Conservation (phyloP, 768 basidiomycete genomes). For the Sporobolomyces pararoseus region DNA sequence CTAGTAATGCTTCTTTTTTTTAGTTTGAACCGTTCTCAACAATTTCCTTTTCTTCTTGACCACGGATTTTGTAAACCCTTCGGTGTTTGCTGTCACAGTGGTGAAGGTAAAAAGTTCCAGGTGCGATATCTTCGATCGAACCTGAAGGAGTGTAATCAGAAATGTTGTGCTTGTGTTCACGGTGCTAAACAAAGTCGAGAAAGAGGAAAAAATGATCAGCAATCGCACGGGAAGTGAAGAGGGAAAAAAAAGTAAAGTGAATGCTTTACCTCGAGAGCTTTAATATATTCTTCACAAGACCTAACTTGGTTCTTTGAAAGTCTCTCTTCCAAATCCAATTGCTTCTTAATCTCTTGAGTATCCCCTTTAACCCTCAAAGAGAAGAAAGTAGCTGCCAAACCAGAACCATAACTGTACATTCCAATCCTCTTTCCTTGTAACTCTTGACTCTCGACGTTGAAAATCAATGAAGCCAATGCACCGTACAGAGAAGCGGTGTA, state of each 20-base stretch:
- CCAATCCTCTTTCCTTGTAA: slow-evolving; percentile 78
- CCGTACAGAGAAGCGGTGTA: slow-evolving; percentile 96
- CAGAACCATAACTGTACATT: slow-evolving; percentile 94
- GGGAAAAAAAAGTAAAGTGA: too few species aligned
- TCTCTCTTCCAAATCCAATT: slow-evolving; percentile 73
- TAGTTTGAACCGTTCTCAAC: slow-evolving; percentile 2
- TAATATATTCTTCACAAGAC: slow-evolving; percentile 85
- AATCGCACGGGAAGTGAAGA: too few species aligned
- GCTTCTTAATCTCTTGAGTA: slow-evolving; percentile 71
- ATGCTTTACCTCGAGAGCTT: slow-evolving; percentile 62
- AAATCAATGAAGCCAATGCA: slow-evolving; percentile 80
- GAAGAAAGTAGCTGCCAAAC: slow-evolving; percentile 93
- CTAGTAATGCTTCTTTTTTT: too few species aligned
- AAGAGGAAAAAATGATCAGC: too few species aligned
- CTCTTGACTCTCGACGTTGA: slow-evolving; percentile 65
- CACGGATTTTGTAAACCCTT: slow-evolving; percentile 67
- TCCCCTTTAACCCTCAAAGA: slow-evolving; percentile 80
- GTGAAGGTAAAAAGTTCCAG: slow-evolving; percentile 87
- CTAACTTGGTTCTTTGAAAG: slow-evolving; percentile 83
- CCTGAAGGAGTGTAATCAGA: slow-evolving; percentile 79
- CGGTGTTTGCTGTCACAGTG: slow-evolving; percentile 85
- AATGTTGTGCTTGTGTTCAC: slow-evolving; percentile 94
- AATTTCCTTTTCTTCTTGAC: slow-evolving; percentile 18
- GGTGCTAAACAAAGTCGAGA: slow-evolving; percentile 59
- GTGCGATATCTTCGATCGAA: slow-evolving; percentile 85